phyloP scores from a whole-genome alignment of 139 green algal genomes.

The Mychonastes homosphaera region DNA sequence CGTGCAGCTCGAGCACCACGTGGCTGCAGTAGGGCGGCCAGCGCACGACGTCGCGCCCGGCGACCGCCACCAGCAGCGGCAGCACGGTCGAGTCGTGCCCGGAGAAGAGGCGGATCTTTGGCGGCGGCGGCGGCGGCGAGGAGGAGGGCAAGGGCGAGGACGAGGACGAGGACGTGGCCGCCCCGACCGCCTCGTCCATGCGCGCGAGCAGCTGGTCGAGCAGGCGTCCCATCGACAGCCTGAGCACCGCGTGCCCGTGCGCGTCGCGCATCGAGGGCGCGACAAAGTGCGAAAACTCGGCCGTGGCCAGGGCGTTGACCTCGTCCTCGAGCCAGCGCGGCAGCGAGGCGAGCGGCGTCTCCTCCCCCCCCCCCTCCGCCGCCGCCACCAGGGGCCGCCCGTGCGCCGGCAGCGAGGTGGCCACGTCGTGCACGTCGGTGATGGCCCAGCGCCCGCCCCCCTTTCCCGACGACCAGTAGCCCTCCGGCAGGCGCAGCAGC shows the following conservation, averaged over 20 bases:
- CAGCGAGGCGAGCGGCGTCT: too few relatives aligned
- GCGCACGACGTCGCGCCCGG: conserved; percentile 8
- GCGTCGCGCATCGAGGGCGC: conserved; percentile 26
- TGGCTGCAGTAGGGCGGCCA: conserved; percentile 60
- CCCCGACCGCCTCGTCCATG: conserved; percentile 36
- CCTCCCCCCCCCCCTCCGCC: too few relatives aligned
- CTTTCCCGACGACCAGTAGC: not conserved
- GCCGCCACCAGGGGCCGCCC: conserved; percentile 39
- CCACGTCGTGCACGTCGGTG: conserved; percentile 42
- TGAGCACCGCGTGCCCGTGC: conserved; percentile 34
- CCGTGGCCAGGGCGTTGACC: conserved; percentile 31
- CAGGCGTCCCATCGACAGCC: conserved; percentile 51
- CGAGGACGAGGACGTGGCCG: not conserved
- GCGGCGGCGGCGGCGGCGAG: not conserved
- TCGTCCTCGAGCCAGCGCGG: conserved; percentile 9
- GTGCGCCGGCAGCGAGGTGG: conserved; percentile 45
- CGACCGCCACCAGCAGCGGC: conserved; percentile 33
- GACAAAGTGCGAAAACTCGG: conserved; percentile 41
- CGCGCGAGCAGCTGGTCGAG: conserved; percentile 38
- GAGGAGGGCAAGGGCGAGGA: too few relatives aligned
- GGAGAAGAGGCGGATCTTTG: conserved; percentile 48
- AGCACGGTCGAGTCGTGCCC: conserved; percentile 65
- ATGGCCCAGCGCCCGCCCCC: conserved; percentile 9
- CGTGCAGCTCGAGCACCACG: conserved; percentile 61
- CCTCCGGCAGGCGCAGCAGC: conserved; percentile 23